phyloP scores from a whole-genome alignment of 257 asterid genomes.

The Scutellaria barbata region DNA sequence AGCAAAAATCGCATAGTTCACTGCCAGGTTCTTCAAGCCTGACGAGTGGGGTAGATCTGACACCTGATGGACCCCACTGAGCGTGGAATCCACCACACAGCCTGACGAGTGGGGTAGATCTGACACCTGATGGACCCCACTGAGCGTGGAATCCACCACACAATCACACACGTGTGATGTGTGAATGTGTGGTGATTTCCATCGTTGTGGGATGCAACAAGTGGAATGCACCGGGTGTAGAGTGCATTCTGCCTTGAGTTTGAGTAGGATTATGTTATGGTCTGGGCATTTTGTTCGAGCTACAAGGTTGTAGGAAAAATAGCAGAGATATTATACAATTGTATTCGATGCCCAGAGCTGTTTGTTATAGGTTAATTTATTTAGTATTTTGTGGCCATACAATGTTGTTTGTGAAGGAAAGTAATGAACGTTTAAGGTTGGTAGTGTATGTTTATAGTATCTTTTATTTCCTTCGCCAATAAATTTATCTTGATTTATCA shows the following conservation, averaged over 20 bases:
- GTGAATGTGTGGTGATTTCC: too few relatives aligned
- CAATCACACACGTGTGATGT: too few relatives aligned
- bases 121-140: too few relatives aligned
- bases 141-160: too few relatives aligned
- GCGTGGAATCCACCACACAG: too few relatives aligned
- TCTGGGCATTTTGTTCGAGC: neutral
- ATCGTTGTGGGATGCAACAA: too few relatives aligned
- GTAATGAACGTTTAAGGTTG: neutral
- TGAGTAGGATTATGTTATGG: constrained; percentile 30
- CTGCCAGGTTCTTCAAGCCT: constrained; percentile 52
- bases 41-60: constrained; percentile 26
- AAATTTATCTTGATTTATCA: neutral
- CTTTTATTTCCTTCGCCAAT: neutral
- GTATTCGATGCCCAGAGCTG: constrained; percentile 12
- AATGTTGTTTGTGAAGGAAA: neutral
- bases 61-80: too few relatives aligned
- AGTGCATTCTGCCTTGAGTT: neutral
- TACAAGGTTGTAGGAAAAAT: constrained; percentile 3
- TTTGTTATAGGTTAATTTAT: neutral
- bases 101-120: too few relatives aligned
- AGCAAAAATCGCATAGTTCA: constrained; percentile 44
- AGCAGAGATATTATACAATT: constrained; percentile 3
- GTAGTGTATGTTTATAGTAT: neutral
- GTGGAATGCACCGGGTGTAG: too few relatives aligned
- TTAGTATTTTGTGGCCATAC: neutral